A percentile compares a stretch with the other conserved stretches of the same genome.
Evolutionary conservation across 345 rosid species (phyloP).

Genomic region (Brassica juncea): DNA sequence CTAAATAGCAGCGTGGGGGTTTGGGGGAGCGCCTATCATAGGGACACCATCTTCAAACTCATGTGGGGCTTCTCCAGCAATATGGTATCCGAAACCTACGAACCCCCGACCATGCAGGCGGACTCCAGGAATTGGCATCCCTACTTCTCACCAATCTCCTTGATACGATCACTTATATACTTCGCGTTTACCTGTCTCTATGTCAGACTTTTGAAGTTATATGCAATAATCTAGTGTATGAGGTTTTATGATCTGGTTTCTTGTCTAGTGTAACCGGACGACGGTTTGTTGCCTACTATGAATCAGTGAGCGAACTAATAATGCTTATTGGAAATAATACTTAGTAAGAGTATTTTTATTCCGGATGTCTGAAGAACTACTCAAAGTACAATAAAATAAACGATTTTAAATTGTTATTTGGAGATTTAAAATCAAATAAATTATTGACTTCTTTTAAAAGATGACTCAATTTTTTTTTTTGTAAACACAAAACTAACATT

Average conservation of each 20-base stretch:
- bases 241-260: neutral
- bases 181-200: neutral
- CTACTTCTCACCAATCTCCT: neutral
- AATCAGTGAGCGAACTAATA: neutral
- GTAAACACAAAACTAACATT: neutral
- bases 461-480: neutral
- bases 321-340: neutral
- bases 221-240: neutral
- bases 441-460: neutral
- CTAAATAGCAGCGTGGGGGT: neutral
- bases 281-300: neutral
- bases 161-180: neutral
- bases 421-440: neutral
- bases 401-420: neutral
- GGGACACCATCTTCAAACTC: slow-evolving; percentile 1
- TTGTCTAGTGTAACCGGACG: neutral
- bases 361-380: neutral
- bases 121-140: slow-evolving; percentile 7
- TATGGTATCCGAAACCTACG: neutral
- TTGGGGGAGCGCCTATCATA: neutral
- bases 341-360: neutral
- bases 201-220: neutral
- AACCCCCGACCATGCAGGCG: slow-evolving; percentile 1
- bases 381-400: neutral
- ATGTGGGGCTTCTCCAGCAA: slow-evolving; percentile 3